Evolutionary conservation across 2,329 filamentous ascomycete genomes (phyloP).

Genomic region (Beauveria sp.): DNA sequence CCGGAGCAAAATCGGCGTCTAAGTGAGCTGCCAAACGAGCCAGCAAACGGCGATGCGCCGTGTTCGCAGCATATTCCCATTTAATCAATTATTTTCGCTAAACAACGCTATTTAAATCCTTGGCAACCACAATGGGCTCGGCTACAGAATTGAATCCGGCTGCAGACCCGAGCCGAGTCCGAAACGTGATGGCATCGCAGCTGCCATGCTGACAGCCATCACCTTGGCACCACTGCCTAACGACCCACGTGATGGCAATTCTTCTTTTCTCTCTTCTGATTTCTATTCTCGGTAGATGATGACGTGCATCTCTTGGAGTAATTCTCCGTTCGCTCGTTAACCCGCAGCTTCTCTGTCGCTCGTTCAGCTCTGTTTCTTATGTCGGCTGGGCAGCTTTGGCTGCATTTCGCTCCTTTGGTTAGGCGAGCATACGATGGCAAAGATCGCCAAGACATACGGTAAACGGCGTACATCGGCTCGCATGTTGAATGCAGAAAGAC

Average conservation of each 20-base stretch:
- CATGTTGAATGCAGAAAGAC: background rate
- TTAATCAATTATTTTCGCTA: background rate
- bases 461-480: background rate
- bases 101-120: background rate
- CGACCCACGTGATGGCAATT: background rate
- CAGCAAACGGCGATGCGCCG: constrained; percentile 7
- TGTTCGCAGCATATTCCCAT: background rate
- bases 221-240: background rate
- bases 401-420: constrained; percentile 8
- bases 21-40: background rate
- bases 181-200: background rate
- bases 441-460: background rate
- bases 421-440: background rate
- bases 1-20: background rate
- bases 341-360: background rate
- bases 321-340: constrained; percentile 5
- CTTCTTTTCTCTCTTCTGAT: background rate
- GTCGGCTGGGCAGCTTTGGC: background rate
- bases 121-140: background rate
- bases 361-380: background rate
- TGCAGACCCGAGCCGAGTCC: background rate
- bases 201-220: background rate
- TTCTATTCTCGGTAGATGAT: background rate
- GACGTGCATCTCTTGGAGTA: background rate
- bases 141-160: background rate